Evolutionary conservation across 225 moss, liverwort and hornwort genomes (phyloP).

Genomic region (Rhytidiadelphus loreus): DNA sequence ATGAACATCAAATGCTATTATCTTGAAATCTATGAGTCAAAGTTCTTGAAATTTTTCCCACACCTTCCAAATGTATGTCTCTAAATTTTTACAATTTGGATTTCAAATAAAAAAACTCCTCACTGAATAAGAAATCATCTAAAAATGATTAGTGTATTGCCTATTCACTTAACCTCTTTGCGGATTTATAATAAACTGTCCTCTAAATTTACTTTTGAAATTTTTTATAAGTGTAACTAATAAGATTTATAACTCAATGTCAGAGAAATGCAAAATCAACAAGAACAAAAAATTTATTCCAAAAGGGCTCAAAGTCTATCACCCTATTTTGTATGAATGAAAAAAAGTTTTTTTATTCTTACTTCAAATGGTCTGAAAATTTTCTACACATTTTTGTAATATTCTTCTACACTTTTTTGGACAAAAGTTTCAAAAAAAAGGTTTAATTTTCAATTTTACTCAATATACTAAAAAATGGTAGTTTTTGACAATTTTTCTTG

Average conservation of each 20-base stretch:
- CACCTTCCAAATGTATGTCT: neutral
- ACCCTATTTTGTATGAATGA: neutral
- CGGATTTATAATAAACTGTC: neutral
- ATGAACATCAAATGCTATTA: neutral
- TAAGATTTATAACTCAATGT: neutral
- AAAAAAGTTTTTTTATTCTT: neutral
- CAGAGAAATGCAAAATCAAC: too few species aligned
- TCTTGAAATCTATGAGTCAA: neutral
- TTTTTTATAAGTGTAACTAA: neutral
- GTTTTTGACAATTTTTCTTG: neutral
- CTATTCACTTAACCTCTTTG: neutral
- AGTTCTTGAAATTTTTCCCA: neutral
- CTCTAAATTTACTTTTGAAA: neutral
- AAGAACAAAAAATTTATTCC: neutral
- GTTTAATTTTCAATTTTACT: neutral
- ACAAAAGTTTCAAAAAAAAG: neutral
- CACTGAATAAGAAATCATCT: neutral
- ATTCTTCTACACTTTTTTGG: neutral
- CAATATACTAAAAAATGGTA: neutral
- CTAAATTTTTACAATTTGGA: neutral
- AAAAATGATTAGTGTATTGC: neutral
- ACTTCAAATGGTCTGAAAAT: neutral
- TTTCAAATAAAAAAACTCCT: neutral
- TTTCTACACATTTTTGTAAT: neutral
- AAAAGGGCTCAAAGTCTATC: neutral